phyloP scores from a whole-genome alignment of 2,329 filamentous ascomycete genomes.

The Cladophialophora carrionii region DNA sequence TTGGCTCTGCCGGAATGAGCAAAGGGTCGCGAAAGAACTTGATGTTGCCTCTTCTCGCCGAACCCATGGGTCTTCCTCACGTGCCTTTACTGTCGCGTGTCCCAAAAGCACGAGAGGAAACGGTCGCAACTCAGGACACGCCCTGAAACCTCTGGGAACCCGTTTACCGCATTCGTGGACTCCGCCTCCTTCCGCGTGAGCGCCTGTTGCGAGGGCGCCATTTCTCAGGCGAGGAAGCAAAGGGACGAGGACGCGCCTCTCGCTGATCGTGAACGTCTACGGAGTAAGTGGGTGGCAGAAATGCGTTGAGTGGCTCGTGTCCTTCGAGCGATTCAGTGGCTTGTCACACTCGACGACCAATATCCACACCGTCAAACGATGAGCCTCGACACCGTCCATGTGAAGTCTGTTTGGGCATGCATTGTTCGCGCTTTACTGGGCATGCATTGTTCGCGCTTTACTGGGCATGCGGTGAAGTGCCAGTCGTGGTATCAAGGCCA shows the following conservation, averaged over 20 bases:
- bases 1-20: neutral
- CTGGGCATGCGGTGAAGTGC: neutral
- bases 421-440: neutral
- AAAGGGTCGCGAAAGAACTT: neutral
- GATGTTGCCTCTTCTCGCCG: neutral
- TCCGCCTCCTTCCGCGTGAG: neutral
- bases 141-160: too few species aligned
- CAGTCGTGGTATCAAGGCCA: neutral
- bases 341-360: neutral
- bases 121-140: neutral
- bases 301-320: neutral
- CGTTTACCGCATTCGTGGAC: neutral
- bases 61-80: neutral
- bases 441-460: neutral
- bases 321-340: neutral
- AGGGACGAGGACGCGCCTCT: neutral
- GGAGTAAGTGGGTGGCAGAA: neutral
- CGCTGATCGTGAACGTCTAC: neutral
- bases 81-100: neutral
- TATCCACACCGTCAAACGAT: neutral
- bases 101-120: neutral
- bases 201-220: too few species aligned
- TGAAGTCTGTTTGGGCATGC: neutral
- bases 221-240: neutral
- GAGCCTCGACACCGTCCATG: neutral